Evolutionary conservation across 768 basidiomycete genomes (phyloP).

Genomic region (Amyloporia xantha): DNA sequence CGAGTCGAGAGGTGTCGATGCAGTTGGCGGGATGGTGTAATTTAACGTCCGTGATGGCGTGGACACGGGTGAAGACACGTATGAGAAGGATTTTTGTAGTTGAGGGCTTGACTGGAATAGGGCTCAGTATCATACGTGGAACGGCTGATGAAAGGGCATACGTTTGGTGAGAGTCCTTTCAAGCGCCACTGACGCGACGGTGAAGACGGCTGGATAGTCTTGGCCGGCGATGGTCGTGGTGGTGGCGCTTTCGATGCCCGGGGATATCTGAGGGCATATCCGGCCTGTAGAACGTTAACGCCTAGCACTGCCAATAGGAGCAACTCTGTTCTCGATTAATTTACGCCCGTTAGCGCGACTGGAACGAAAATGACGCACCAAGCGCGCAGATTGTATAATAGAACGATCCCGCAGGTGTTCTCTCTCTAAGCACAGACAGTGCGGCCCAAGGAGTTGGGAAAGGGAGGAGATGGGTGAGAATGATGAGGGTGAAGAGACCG

Average conservation of each 20-base stretch:
- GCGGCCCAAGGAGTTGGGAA: conserved; percentile 32
- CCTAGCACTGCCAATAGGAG: conserved; percentile 23
- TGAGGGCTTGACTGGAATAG: conserved; percentile 18
- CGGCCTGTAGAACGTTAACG: conserved; percentile 31
- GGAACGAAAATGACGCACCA: conserved; percentile 20
- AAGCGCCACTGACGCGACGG: conserved; percentile 17
- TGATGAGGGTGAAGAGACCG: conserved; percentile 24
- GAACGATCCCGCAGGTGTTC: conserved; percentile 5
- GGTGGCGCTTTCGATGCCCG: conserved; percentile 15
- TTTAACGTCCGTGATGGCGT: conserved; percentile 27
- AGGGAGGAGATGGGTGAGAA: conserved; percentile 33
- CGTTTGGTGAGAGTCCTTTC: conserved; percentile 11
- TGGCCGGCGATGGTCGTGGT: conserved; percentile 19
- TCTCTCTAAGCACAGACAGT: conserved; percentile 22
- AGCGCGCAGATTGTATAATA: conserved; percentile 22
- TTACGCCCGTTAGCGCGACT: neutral
- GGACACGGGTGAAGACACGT: conserved; percentile 31
- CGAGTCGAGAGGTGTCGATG: conserved; percentile 20
- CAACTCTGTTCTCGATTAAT: conserved; percentile 20
- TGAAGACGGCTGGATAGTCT: conserved; percentile 8
- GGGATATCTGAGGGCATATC: conserved; percentile 31
- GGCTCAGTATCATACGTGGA: neutral
- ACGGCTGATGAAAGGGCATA: neutral
- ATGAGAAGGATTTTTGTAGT: conserved; percentile 24
- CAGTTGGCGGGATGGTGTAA: conserved; percentile 27